Base-by-base conservation (phyloP, 495 filamentous ascomycete genomes). In the Aspergillus sparsus region DNA sequence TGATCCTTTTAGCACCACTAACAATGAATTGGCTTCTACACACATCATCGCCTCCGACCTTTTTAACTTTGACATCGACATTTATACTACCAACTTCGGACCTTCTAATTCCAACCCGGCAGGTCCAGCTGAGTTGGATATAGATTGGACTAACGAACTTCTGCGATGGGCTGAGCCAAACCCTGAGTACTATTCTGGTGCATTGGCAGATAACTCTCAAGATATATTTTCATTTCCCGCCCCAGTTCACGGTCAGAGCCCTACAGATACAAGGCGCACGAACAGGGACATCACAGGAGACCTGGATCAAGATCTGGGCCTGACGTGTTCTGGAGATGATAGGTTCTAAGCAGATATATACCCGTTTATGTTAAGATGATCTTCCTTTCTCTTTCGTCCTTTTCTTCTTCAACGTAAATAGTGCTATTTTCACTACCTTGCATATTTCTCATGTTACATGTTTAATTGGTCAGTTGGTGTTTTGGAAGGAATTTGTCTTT, bases 261-360 rank as follows among this genome's bases (percentile, higher is more conserved):
- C 39, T 13, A 42, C 37, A 16, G 10, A 27, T 7, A 31, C 13
- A 4, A 36, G 50, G 2, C 58, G 62, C 62, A 42, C 18, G 27
- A 61, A 64, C 34, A 55, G 58, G 10, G 60, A 68, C 49, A 78
- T 79, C 15, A 79, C 77, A 5, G 77, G 77, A 3, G 77, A 79
- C 65, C 57, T 79, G 54, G 77, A 79, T 66, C 59, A 64, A 33
- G 77, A 79, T 67, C 57, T 79, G 21, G 73, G 75, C 2, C 69
- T 76, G 39, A 55, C 60, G 34, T 49, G 64, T 41, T 69, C 65
- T 58, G 70, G 61, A 1, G 74, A 77, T 67, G 75, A 75, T 0
- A 66, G 71, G 68, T 83, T 74, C 55, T 74, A n/a, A n/a, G n/a
- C n/a, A 65, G 33, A 12, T 46, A 46, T 16, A 46, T 46, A 13